Evolutionary conservation across 805 yeast genomes (phyloP).

Genomic region (Pichia phayaonensis): DNA sequence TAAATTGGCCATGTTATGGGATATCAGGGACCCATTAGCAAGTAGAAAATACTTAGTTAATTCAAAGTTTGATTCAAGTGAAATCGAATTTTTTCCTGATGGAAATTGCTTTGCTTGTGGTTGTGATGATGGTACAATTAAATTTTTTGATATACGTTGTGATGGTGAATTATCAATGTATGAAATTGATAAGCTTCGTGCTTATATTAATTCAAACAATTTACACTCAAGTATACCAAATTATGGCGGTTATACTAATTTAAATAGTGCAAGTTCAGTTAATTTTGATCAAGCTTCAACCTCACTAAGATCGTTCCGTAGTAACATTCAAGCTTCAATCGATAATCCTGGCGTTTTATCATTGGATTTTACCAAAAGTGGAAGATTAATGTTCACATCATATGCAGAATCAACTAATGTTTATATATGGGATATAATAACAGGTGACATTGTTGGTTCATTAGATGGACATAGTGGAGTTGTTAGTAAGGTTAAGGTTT

Average conservation of each 20-base stretch:
- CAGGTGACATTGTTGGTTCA: constrained; percentile 55
- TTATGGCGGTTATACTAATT: not conserved
- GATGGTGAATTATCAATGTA: constrained; percentile 61
- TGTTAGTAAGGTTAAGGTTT: constrained; percentile 53
- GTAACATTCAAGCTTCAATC: constrained; percentile 29
- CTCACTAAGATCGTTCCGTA: constrained; percentile 18
- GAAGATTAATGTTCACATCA: constrained; percentile 66
- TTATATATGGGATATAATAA: constrained; percentile 69
- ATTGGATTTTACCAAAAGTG: constrained; percentile 64
- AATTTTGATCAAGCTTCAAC: constrained; percentile 11
- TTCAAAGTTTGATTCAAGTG: constrained; percentile 53
- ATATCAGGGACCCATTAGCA: constrained; percentile 38
- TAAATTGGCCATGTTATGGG: constrained; percentile 64
- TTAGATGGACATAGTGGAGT: constrained; percentile 59
- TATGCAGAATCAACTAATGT: constrained; percentile 66
- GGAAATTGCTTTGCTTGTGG: constrained; percentile 69
- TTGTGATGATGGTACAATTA: constrained; percentile 66
- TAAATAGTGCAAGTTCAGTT: not conserved
- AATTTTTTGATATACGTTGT: constrained; percentile 68
- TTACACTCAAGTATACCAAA: constrained; percentile 2
- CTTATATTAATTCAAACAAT: constrained; percentile 6
- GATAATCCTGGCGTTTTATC: constrained; percentile 68
- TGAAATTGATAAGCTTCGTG: constrained; percentile 18
- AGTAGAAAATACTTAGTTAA: constrained; percentile 40
- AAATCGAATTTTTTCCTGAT: constrained; percentile 57